phyloP scores from a whole-genome alignment of 305 asterid genomes.

The Rubia peregrina region DNA sequence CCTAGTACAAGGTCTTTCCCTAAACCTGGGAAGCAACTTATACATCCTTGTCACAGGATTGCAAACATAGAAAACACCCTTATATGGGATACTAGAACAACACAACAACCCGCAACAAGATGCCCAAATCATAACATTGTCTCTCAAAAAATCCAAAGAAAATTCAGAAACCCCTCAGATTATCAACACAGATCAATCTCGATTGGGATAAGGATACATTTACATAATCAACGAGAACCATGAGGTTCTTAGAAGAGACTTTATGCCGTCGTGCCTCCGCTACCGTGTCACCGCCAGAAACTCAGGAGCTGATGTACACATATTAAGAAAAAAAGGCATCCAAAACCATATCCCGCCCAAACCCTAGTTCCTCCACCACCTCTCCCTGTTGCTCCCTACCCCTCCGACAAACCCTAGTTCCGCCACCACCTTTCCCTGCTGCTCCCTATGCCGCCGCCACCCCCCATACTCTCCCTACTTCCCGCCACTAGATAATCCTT shows the following conservation, averaged over 20 bases:
- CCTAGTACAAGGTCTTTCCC: constrained; percentile 47
- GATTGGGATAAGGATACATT: constrained; percentile 48
- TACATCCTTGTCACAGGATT: constrained; percentile 73
- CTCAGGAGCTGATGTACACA: too few relatives aligned
- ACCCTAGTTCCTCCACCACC: too few relatives aligned
- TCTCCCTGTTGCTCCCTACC: too few relatives aligned
- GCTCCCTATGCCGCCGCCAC: too few relatives aligned
- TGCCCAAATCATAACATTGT: constrained; percentile 65
- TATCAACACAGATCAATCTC: constrained; percentile 63
- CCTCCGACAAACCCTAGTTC: too few relatives aligned
- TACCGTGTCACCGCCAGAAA: too few relatives aligned
- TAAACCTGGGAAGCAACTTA: constrained; percentile 52
- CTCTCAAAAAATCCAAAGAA: constrained; percentile 61
- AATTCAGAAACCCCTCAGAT: constrained; percentile 55
- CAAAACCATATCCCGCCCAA: too few relatives aligned
- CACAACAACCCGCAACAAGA: constrained; percentile 78
- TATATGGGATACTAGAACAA: constrained; percentile 74
- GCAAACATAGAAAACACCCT: constrained; percentile 79
- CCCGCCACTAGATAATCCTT: too few relatives aligned
- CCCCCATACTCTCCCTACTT: too few relatives aligned
- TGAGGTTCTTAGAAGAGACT: constrained; percentile 45
- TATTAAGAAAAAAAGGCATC: too few relatives aligned
- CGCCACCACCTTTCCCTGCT: too few relatives aligned
- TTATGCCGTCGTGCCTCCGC: constrained; percentile 15
- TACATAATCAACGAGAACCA: constrained; percentile 51